Evolutionary conservation across 177 flowering plant species (phyloP), one percentile per base, ranked within the genome.

Genomic region (Vitis hybrid): DNA sequence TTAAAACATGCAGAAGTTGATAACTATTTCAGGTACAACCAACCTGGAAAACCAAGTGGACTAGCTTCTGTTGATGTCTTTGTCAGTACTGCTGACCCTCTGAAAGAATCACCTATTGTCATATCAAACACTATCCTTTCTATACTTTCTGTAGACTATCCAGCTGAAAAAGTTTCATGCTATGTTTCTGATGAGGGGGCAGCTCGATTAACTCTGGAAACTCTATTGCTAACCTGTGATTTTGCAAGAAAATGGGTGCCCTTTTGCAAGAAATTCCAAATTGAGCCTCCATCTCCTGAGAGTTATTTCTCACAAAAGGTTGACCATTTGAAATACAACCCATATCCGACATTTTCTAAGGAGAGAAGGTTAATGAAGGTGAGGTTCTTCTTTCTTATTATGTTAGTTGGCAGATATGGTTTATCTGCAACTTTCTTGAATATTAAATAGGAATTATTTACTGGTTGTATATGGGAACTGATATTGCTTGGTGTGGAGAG

Each of bases 111-210:
- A 62, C 90, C 90, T 9, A 81, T 88, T 60, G 86, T 85, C 20
- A 88, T 90, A 21, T 90, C 90, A 13, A 88, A 88, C 72, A 85
- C 88, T 41, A 86, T 88, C 12, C 73, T 88, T 49, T 88, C 92
- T 21, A 85, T 88, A 58, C 87, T 88, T 73, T 82, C 90, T 21
- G 88, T 86, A 32, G 92, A 88, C 72, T 88, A 88, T 71, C 92
- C 88, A 56, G 89, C 84, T 27, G 87, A 87, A 61, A 87, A 87
- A 71, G 85, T 87, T 5, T 81, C 91, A 12, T 87, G 92, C 76
- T 88, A 86, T 70, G 85, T 88, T 55, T 88, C 90, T 56, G 91
- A 88, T 77, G 91, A 88, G 78, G 88, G 90, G 64, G 88, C 89
- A 66, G 85, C 89, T 24, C 79, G 86, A 86, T 71, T 88, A 73